Base-by-base conservation (phyloP, 176 grass and related monocot genomes). In the Calamus simplicifolius region DNA sequence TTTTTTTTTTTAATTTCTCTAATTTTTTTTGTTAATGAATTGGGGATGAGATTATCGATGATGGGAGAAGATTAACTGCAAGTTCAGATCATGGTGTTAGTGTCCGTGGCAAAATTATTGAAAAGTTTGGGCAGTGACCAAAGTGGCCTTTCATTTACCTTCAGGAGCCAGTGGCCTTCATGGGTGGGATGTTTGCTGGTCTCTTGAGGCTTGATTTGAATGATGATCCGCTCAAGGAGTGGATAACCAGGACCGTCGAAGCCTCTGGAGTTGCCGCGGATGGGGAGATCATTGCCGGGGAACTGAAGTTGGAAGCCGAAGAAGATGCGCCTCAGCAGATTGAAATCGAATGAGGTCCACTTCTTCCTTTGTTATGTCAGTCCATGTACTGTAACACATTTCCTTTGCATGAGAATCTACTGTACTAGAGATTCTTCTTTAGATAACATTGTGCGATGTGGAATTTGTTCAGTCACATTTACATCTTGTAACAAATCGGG, bases 211-310 rank as follows among this genome's bases (percentile, higher is more conserved):
- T 98, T 62, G 84, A 98, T 76, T 75, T 92, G 63, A 98, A 92
- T 49, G 93, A 98, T 69, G 87, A 98, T 53, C 93, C 93, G 21
- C 84, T 98, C 25, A 90, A 88, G 75, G 93, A 98, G 55, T 98
- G 93, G 87, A 54, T 98, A 4, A 82, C 69, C 52, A 75, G 49
- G 27, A 98, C 93, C 6, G 87, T 82, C 21, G 87, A 92, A 56
- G 81, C 81, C 65, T 80, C 93, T 70, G 87, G 87, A 73, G 76
- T 97, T 50, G 49, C 84, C 28, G 80, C 79, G 55, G 86, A 90
- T 15, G 69, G 54, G 0, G 52, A 35, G 35, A 51, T 50, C 3
- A 57, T 25, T 18, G 67, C 0, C 16, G 73, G 81, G 58, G 84
- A 62, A 69, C 71, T 77, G 51, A 75, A 66, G 14, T 61, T 72